Evolutionary conservation across 179 eudicot species (phyloP), one percentile per base, ranked within the genome.

Genomic region (Amaranthus tricolor): DNA sequence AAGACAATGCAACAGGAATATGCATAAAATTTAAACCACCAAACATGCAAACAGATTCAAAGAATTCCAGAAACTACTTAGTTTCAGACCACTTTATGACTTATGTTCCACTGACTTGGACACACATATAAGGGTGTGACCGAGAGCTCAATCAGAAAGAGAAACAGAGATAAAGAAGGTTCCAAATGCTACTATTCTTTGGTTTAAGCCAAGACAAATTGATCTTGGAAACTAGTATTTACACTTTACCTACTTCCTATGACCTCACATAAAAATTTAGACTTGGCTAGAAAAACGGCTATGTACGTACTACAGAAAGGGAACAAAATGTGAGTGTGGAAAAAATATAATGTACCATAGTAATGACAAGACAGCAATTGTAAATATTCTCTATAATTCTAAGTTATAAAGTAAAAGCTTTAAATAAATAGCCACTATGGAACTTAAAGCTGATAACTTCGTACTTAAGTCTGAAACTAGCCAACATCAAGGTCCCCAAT

Each of bases 1-100:
- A 64, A 68, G 71, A 78, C 6, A 74, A 14, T 6, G 21, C 54
- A 51, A 56, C 49, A 60, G 51, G 6, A 20, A 16, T 40, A 55
- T 24, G 40, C 40, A 54, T 75, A 67, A 82, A 47, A 44, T 20
- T 68, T 8, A n/a, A 62, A 73, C 14, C 50, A 49, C 51, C 62
- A 20, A 50, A 45, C 74, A 14, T 19, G 57, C 14, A 57, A 51
- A 63, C 65, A 11, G 53, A 6, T 19, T n/a, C 47, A 64, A 10
- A n/a, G 20, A 55, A 63, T 15, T 44, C 47, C 59, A 62, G 48
- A 74, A 19, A 61, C 66, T 70, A 71, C 58, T 52, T 7, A 51
- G 24, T 21, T 55, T 49, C 17, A 51, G 49, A 70, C 65, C 67
- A 72, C 45, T 43, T 72, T 7, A 31, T 31, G 7, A n/a, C 6